These are phyloP conservation scores for Aspergillus hiratsukae DNA, from an alignment of 2,329 filamentous ascomycete genomes.

Conservation along the genomic window DNA sequence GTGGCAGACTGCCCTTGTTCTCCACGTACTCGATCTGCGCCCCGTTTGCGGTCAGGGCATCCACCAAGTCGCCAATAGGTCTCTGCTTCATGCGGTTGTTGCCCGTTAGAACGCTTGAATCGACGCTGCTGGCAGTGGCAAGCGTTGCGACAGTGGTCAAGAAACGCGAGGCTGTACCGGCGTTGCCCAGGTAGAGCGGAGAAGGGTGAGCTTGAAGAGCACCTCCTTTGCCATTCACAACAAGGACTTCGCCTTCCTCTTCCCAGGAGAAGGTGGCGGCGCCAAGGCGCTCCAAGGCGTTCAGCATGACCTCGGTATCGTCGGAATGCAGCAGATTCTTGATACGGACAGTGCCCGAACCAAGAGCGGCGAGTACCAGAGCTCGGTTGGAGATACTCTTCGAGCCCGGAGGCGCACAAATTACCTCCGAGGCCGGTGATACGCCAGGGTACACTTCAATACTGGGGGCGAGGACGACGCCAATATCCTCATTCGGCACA, in stretches of 20 bases:
- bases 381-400: constrained; percentile 98
- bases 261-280: constrained; percentile 92
- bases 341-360: constrained; percentile 78
- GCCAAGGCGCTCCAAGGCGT: constrained; percentile 77
- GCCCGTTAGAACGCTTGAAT: constrained; percentile 78
- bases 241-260: constrained; percentile 83
- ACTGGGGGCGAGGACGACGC: constrained; percentile 75
- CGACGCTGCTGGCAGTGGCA: constrained; percentile 60
- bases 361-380: constrained; percentile 86
- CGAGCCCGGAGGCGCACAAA: constrained; percentile 85
- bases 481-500: constrained; percentile 80
- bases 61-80: constrained; percentile 88
- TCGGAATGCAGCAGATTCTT: constrained; percentile 93
- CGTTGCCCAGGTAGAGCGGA: constrained; percentile 89
- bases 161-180: constrained; percentile 92
- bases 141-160: constrained; percentile 86
- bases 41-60: constrained; percentile 81
- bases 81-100: constrained; percentile 95
- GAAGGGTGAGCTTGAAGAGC: constrained; percentile 69
- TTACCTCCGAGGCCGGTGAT: constrained; percentile 59
- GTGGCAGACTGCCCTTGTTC: constrained; percentile 74
- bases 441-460: constrained; percentile 71
- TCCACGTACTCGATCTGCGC: constrained; percentile 84
- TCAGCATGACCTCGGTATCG: constrained; percentile 95
- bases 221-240: constrained; percentile 88